These are phyloP conservation scores for Backusella psychrophila DNA, from an alignment of 192 early-diverging fungal genomes.

Conservation along the genomic window DNA sequence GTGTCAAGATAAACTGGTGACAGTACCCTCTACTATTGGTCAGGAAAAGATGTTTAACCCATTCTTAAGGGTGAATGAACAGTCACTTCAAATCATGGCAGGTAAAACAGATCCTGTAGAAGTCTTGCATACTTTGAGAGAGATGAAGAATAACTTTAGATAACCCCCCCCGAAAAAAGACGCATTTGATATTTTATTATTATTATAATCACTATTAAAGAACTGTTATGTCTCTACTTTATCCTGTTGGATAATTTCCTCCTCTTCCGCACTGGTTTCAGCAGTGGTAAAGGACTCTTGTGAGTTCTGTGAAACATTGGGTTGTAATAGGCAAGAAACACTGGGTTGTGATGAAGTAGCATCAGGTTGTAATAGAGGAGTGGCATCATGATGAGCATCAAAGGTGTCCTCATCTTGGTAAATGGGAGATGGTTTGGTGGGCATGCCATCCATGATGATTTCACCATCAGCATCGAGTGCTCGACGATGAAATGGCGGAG, in stretches of 20 bases:
- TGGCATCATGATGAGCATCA: background rate
- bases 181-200: background rate
- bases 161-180: background rate
- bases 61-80: constrained; percentile 81
- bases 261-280: background rate
- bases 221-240: background rate
- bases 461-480: background rate
- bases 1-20: constrained; percentile 46
- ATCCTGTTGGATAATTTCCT: background rate
- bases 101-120: constrained; percentile 66
- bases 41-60: constrained; percentile 86
- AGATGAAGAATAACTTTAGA: constrained; percentile 67
- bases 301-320: background rate
- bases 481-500: background rate
- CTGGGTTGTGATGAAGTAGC: background rate
- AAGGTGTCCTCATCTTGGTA: background rate
- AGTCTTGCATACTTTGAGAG: constrained; percentile 76
- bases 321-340: too few species aligned
- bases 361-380: background rate
- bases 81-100: constrained; percentile 54
- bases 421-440: background rate
- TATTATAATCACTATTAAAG: background rate
- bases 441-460: background rate
- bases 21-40: constrained; percentile 85
- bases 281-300: constrained; percentile 1